Base-by-base conservation (phyloP, 2,329 filamentous ascomycete genomes). In the Geosmithia morbida region DNA sequence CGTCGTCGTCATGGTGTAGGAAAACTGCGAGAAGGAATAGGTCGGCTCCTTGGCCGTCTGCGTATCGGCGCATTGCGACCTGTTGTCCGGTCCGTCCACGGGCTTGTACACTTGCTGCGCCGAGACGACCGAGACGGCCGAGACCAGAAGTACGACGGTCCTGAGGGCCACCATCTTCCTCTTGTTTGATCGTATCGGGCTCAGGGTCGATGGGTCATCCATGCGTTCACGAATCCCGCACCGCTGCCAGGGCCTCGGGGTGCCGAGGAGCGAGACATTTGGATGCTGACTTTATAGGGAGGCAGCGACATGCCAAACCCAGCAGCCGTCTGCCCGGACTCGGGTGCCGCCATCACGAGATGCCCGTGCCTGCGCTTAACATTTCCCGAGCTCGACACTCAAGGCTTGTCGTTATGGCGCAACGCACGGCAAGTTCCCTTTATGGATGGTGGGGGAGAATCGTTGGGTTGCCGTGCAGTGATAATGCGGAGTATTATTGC, bases 1-100 rank as follows among this genome's bases (percentile, higher is more conserved):
- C 7, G 60, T 61, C 3, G 59, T 58, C 1, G 58, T 57, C n/a
- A 59, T 54, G 3, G 58, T 61, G 29, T 56, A 61, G 19, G 55
- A 56, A 41, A 62, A 62, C 0, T 54, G 52, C 1, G 55, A 56
- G 41, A 58, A 55, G 2, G 53, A 52, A 30, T 61, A 61, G 26
- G 51, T 53, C 4, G 59, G 57, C 43, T 60, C 52, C 13, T 26
- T 26, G 22, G 33, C 33, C 11, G 33, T 37, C 11, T 37, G 11
- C 11, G 10, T 37, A 5, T 13, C 14, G 33, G 33, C 13, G 33
- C 33, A 37, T 37, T 37, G 33, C 33, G 33, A 37, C 14, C 33
- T 11, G 11, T 5, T 37, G 33, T 37, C 33, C 3, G 33, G 14
- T 5, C 33, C 33, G 14, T 37, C 14, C 3, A 37, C 33, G 33